These are phyloP conservation scores for Cinnamomum micranthum DNA, from an alignment of 164 flowering plant species.

Conservation along the genomic window DNA sequence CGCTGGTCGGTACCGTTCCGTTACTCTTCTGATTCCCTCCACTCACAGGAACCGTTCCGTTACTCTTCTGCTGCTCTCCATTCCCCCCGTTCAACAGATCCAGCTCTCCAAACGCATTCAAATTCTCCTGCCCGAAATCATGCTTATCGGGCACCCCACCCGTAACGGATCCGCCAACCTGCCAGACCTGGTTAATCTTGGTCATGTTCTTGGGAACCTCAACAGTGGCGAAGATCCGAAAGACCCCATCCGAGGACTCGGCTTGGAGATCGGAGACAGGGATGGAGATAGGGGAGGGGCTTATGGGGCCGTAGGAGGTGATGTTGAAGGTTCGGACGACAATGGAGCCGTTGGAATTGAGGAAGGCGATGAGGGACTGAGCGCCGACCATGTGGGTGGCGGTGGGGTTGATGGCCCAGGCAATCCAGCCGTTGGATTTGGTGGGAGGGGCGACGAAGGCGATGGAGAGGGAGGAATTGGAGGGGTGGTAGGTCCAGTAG, in stretches of 20 bases:
- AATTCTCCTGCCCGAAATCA: slow-evolving; percentile 33
- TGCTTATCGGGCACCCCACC: slow-evolving; percentile 39
- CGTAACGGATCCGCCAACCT: slow-evolving; percentile 51
- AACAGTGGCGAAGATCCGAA: slow-evolving; percentile 42
- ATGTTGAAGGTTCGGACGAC: slow-evolving; percentile 32
- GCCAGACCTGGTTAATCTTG: slow-evolving; percentile 75
- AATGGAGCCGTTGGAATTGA: slow-evolving; percentile 26
- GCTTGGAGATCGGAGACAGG: slow-evolving; percentile 24
- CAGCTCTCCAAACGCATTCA: slow-evolving; percentile 36
- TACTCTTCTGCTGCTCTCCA: too few species aligned
- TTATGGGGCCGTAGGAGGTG: slow-evolving; percentile 19
- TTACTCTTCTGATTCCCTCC: background rate
- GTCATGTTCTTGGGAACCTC: slow-evolving; percentile 23
- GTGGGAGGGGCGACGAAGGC: slow-evolving; percentile 44
- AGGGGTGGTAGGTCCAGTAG: slow-evolving; percentile 38
- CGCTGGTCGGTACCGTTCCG: too few species aligned
- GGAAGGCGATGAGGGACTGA: slow-evolving; percentile 43
- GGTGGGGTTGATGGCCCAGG: slow-evolving; percentile 63
- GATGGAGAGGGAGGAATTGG: slow-evolving; percentile 30
- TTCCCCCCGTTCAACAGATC: slow-evolving; percentile 29
- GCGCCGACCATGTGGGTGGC: slow-evolving; percentile 43
- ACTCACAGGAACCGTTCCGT: background rate
- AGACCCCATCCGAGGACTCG: slow-evolving; percentile 24
- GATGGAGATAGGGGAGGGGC: slow-evolving; percentile 20
- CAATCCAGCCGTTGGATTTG: slow-evolving; percentile 39